Base-by-base conservation (phyloP, 1,139 yeast species). In the Yamadazyma dendronema region DNA sequence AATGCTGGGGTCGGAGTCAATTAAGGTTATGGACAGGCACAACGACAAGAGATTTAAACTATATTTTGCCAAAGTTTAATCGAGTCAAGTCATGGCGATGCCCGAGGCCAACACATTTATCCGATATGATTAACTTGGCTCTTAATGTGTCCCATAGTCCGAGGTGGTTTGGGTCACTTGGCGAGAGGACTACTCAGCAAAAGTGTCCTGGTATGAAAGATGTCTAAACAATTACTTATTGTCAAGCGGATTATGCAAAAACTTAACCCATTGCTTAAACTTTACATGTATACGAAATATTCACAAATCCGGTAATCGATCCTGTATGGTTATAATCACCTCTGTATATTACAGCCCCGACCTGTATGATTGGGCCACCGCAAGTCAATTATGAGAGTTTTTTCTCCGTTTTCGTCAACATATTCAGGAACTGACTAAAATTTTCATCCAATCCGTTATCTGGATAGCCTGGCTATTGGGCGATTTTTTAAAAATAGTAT, bases 261-360 rank as follows among this genome's bases (percentile, higher is more conserved):
- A 14, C 4, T 25, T 12, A 35, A 35, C 34, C 25, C 31, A 23
- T 13, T 25, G 34, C 32, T 35, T 35, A 35, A 35, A 35, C 34
- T 35, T 31, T 23, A 35, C 38, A 30, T 31, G 31, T 21, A 30
- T 27, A 17, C 28, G 27, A 28, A 31, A 33, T 28, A 31, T 19
- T 16, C 30, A 11, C 27, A 26, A 26, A 13, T 13, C 17, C 29
- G 29, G 27, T 17, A 21, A 22, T 10, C 11, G 13, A 10, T 22
- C 31, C 36, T 33, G 31, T 16, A 26, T 12, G 22, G 6, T 6
- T 9, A 19, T 19, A 9, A 14, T 14, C 12, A 14, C 5, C 11
- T 13, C 17, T 14, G 26, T 24, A n/a, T n/a, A 17, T 26, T 7
- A 19, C 6, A 6, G 6, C 22, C 9, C 9, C 8, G 9, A 7